A percentile compares a stretch with the other conserved stretches of the same genome.
phyloP scores from a whole-genome alignment of 192 early-diverging fungal genomes.

The Podila epigama region DNA sequence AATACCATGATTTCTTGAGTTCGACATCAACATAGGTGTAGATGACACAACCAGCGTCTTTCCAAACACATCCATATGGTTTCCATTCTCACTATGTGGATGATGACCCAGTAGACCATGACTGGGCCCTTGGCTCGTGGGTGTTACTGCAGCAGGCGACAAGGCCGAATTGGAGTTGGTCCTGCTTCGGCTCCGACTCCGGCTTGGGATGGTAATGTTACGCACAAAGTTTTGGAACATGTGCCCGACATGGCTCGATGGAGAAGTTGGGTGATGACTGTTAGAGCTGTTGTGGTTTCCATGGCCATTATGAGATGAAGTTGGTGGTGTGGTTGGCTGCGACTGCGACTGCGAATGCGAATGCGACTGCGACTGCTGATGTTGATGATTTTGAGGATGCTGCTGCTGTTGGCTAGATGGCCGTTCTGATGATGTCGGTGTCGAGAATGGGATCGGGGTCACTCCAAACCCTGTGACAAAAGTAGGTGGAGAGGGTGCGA shows the following conservation, averaged over 20 bases:
- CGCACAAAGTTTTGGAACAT: conserved; percentile 48
- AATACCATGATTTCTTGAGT: conserved; percentile 3
- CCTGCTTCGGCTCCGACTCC: conserved; percentile 32
- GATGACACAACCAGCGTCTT: conserved; percentile 33
- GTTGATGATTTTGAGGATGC: conserved; percentile 16
- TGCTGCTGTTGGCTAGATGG: not conserved
- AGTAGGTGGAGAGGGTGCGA: conserved; percentile 40
- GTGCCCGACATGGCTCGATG: conserved; percentile 28
- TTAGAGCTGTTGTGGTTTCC: not conserved
- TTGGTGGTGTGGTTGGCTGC: not conserved
- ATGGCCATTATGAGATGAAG: not conserved
- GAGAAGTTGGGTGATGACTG: too few relatives aligned
- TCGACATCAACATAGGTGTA: conserved; percentile 6
- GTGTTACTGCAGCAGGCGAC: not conserved
- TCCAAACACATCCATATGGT: conserved; percentile 24
- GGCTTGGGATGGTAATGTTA: conserved; percentile 35
- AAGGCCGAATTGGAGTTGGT: conserved; percentile 41
- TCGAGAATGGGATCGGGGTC: conserved; percentile 24
- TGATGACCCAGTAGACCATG: conserved; percentile 1
- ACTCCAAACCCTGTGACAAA: conserved; percentile 29
- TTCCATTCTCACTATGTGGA: not conserved
- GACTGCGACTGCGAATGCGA: not conserved
- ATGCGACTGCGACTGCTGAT: not conserved
- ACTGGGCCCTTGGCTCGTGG: not conserved
- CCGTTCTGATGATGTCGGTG: not conserved